Evolutionary conservation across 2,329 filamentous ascomycete species (phyloP).

Genomic region (Aspergillus sp.): DNA sequence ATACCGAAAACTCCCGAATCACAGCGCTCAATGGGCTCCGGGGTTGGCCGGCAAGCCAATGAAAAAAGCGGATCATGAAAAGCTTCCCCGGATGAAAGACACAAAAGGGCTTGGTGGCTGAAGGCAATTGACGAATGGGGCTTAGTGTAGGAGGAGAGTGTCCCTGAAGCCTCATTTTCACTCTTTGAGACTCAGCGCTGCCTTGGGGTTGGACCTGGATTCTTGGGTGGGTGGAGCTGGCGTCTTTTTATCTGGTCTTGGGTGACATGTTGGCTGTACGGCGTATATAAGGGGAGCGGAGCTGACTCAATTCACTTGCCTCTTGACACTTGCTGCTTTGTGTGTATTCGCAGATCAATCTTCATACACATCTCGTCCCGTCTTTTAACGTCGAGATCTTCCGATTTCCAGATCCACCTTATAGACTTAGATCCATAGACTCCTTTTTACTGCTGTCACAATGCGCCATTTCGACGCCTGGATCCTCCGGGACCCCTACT

Average conservation of each 20-base stretch:
- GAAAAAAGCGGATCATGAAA: background rate
- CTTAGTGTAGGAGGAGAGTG: background rate
- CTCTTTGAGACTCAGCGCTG: background rate
- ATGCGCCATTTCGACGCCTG: constrained; percentile 43
- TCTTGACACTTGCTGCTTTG: background rate
- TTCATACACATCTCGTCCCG: background rate
- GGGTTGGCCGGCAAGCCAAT: constrained; percentile 9
- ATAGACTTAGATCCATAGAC: background rate
- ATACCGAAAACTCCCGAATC: constrained; percentile 14
- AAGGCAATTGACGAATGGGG: background rate
- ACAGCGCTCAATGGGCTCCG: background rate
- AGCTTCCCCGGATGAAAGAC: constrained; percentile 8
- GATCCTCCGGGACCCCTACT: constrained; percentile 40
- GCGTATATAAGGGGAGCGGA: background rate
- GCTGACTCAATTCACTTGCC: background rate
- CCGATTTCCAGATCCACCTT: background rate
- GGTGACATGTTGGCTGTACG: background rate
- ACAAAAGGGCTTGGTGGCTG: background rate
- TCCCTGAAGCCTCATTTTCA: constrained; percentile 5
- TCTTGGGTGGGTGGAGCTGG: background rate
- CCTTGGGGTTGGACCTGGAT: background rate
- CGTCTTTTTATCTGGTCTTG: background rate
- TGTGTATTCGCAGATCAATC: background rate
- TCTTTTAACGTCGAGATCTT: background rate
- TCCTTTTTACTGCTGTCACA: background rate